Evolutionary conservation across 176 grass and related monocot species (phyloP).

Genomic region (Eleusine indica): DNA sequence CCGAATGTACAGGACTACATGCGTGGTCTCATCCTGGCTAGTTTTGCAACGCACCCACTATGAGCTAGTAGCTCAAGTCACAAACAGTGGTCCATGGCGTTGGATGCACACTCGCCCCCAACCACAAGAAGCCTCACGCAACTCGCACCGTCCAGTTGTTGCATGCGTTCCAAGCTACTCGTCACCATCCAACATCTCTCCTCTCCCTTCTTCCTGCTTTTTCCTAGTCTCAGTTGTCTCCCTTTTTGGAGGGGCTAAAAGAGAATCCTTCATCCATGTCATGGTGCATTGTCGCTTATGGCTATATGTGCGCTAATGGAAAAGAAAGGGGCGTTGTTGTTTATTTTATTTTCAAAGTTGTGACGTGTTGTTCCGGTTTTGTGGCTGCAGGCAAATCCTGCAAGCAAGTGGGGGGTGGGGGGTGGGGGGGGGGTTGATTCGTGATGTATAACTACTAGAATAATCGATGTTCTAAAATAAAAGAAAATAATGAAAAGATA

Average conservation of each 20-base stretch:
- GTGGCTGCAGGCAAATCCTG: conserved; percentile 6
- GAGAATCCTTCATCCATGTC: background rate
- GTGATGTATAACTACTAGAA: background rate
- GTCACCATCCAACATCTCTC: background rate
- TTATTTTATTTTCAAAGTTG: conserved; percentile 6
- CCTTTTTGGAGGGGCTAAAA: background rate
- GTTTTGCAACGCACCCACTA: too few relatives aligned
- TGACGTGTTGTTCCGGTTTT: conserved; percentile 27
- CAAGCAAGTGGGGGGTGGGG: background rate
- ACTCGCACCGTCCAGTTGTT: background rate
- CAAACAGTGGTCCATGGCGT: conserved; percentile 32
- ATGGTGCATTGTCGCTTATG: background rate
- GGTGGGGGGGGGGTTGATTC: background rate
- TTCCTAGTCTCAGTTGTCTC: background rate
- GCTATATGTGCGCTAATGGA: background rate
- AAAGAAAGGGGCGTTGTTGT: background rate
- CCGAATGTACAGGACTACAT: too few relatives aligned
- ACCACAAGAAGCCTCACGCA: background rate
- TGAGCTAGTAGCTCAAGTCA: conserved; percentile 18
- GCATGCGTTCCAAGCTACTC: background rate
- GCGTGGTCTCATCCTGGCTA: too few relatives aligned
- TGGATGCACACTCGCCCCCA: conserved; percentile 15
- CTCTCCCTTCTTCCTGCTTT: background rate
- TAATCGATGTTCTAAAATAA: background rate
- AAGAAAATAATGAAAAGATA: background rate